These are phyloP conservation scores for Hapsidospora chrysogenum DNA, from an alignment of 495 filamentous ascomycete species.

Conservation along the genomic window DNA sequence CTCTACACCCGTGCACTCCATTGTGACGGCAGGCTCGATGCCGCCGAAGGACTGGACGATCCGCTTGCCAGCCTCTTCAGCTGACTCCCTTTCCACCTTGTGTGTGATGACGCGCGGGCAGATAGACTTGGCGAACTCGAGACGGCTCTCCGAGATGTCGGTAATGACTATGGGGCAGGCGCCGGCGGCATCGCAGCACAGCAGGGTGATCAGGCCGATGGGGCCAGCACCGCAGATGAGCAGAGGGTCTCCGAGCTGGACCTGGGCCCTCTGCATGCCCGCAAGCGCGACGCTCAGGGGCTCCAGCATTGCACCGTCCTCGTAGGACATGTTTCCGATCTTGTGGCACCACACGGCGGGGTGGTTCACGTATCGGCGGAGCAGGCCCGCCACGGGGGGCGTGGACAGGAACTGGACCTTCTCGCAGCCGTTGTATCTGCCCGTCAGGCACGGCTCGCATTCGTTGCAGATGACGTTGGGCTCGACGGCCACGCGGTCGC, in stretches of 20 bases:
- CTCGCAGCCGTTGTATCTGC: slow-evolving; percentile 86
- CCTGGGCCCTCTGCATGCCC: slow-evolving; percentile 59
- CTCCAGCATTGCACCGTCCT: slow-evolving; percentile 76
- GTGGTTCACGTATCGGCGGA: slow-evolving; percentile 86
- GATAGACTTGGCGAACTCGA: slow-evolving; percentile 67
- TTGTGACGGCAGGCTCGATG: slow-evolving; percentile 54
- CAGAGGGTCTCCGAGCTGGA: slow-evolving; percentile 68
- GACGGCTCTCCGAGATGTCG: slow-evolving; percentile 73
- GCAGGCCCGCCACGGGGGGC: slow-evolving; percentile 72
- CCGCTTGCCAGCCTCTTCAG: slow-evolving; percentile 52
- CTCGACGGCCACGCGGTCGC: slow-evolving; percentile 82
- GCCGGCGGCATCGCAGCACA: slow-evolving; percentile 69
- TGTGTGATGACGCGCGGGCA: slow-evolving; percentile 58
- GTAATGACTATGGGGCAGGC: slow-evolving; percentile 80
- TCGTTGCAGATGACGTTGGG: slow-evolving; percentile 78
- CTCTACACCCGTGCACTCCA: slow-evolving; percentile 93
- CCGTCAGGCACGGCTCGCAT: slow-evolving; percentile 80
- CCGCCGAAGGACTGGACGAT: slow-evolving; percentile 52
- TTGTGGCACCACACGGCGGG: slow-evolving; percentile 87
- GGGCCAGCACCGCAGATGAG: slow-evolving; percentile 82
- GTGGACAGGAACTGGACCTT: slow-evolving; percentile 73
- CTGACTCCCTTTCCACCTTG: slow-evolving; percentile 50
- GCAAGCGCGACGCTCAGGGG: slow-evolving; percentile 75
- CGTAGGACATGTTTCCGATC: slow-evolving; percentile 75
- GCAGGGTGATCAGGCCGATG: slow-evolving; percentile 72